These are phyloP conservation scores for Tetragonia tetragonoides DNA, from an alignment of 148 eudicot species.

Conservation along the genomic window DNA sequence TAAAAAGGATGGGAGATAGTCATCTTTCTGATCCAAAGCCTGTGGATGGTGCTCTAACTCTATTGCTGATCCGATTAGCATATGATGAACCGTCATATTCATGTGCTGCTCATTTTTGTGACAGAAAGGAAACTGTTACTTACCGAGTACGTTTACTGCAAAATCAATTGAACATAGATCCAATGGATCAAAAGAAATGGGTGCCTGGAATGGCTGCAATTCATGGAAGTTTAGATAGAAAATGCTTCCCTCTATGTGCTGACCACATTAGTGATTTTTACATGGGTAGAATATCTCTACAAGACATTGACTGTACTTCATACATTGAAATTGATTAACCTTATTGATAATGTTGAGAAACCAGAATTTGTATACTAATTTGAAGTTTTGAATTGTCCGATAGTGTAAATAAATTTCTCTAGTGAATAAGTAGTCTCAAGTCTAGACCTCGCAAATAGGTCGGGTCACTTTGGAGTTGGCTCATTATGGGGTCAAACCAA, in stretches of 20 bases:
- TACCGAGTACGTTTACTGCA: slow-evolving; percentile 65
- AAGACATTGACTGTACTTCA: slow-evolving; percentile 69
- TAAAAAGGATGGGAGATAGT: slow-evolving; percentile 66
- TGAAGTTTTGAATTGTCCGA: too few species aligned
- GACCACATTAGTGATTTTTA: slow-evolving; percentile 65
- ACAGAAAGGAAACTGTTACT: slow-evolving; percentile 50
- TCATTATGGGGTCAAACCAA: too few species aligned
- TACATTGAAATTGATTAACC: slow-evolving; percentile 45
- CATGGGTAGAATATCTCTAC: slow-evolving; percentile 67
- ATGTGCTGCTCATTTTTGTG: slow-evolving; percentile 83
- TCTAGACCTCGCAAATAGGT: too few species aligned
- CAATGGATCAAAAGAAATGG: slow-evolving; percentile 48
- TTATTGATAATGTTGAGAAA: background rate
- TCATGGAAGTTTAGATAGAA: slow-evolving; percentile 52
- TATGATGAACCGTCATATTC: slow-evolving; percentile 54
- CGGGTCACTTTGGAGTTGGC: too few species aligned
- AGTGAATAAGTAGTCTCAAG: too few species aligned
- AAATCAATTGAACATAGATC: slow-evolving; percentile 36
- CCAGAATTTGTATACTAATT: too few species aligned
- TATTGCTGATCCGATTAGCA: slow-evolving; percentile 66
- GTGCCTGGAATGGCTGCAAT: slow-evolving; percentile 58
- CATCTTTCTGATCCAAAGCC: slow-evolving; percentile 79
- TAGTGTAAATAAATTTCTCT: too few species aligned
- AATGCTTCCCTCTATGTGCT: slow-evolving; percentile 67
- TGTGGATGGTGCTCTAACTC: slow-evolving; percentile 65